Evolutionary conservation across 1,139 yeast species (phyloP).

Genomic region (Sugiyamaella sp.): DNA sequence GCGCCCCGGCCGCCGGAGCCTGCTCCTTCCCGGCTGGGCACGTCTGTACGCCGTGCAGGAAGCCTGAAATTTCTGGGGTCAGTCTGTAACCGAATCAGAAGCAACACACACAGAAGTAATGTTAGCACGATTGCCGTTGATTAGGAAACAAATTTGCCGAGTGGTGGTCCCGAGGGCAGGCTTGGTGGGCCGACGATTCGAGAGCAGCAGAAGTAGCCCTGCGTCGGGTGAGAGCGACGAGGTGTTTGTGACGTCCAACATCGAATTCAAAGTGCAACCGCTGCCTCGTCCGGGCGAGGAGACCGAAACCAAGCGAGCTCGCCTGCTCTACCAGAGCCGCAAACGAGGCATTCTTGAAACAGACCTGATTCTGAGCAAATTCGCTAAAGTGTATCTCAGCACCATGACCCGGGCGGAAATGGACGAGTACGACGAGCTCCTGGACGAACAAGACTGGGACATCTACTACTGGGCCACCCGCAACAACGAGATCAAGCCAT

Average conservation of each 20-base stretch:
- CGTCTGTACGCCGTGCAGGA: neutral
- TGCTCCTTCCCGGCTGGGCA: neutral
- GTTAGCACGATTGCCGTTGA: neutral
- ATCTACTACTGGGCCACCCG: constrained; percentile 96
- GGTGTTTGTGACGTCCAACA: constrained; percentile 10
- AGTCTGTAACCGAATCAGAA: neutral
- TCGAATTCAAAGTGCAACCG: constrained; percentile 61
- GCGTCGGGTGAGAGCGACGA: neutral
- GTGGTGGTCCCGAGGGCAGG: neutral
- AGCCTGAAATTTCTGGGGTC: neutral
- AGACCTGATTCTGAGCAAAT: constrained; percentile 79
- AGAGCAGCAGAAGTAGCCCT: neutral
- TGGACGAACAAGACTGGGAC: constrained; percentile 98
- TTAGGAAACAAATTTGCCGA: neutral
- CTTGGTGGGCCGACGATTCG: neutral
- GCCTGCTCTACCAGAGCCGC: constrained; percentile 87
- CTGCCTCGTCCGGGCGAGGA: constrained; percentile 73
- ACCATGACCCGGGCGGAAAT: constrained; percentile 65
- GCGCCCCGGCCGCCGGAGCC: constrained; percentile 3
- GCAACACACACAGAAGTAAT: neutral
- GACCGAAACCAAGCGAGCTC: constrained; percentile 76
- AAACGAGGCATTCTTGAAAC: constrained; percentile 96
- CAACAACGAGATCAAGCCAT: constrained; percentile 75
- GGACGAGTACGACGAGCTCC: constrained; percentile 79
- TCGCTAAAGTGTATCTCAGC: constrained; percentile 74